Base-by-base conservation (phyloP, 164 flowering plant species). In the Annona cherimola region DNA sequence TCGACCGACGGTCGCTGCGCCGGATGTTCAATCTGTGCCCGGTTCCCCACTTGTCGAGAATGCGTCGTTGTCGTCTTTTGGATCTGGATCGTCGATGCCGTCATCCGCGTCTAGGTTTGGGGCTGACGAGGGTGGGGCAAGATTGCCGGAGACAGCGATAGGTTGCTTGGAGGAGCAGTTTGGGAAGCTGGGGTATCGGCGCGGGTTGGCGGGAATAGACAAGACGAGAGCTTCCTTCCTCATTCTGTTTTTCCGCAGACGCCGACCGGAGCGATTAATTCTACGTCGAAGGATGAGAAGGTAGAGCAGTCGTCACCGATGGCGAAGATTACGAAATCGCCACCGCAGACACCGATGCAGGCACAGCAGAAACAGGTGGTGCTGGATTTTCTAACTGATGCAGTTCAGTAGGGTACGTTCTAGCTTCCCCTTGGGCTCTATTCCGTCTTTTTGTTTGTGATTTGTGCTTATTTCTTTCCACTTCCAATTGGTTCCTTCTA, bases 21-120 rank as follows among this genome's bases (percentile, higher is more conserved):
- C 42, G n/a, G 67, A 43, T 42, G 70, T 44, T 5, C 62, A 55
- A 14, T 45, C 50, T 42, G 12, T 45, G 4, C 42, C 57, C 16
- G 68, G 63, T 35, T 63, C 74, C 1, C 55, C 68, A 2, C 82
- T 91, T 89, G 16, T 89, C 70, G 98, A 94, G 67, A 90, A 87
- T 0, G 73, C 75, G 41, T 89, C 97, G 7, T 90, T 26, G 35
- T 26, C 95, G 1, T 50, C 14, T 9, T 92, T 92, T 44, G 91
- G 90, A 66, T 86, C 96, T 2, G 79, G 90, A 35, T 79, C 95
- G 6, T 92, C 97, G 1, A 85, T 90, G 40, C 90, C 92, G 20
- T 85, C 86, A 2, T 26, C 35, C 35, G 77, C 88, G 61, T 83
- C 87, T 26, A 84, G 89, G 57, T 74, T 80, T 90, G 81, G 93